phyloP scores from a whole-genome alignment of 2,329 filamentous ascomycete species.

The Xylariaceae sp. region DNA sequence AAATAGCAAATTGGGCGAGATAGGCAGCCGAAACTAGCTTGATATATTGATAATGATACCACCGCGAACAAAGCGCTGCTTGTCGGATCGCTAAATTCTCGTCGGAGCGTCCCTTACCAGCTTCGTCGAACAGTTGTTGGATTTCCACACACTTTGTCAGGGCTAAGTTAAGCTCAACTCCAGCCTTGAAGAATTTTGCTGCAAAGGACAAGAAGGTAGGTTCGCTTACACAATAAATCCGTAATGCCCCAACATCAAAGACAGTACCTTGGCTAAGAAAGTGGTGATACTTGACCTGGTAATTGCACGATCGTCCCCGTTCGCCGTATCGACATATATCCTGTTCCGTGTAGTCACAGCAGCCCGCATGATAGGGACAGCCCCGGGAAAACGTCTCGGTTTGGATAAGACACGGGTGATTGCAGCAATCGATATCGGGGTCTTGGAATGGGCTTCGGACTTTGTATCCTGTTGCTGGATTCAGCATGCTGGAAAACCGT shows the following conservation, averaged over 20 bases:
- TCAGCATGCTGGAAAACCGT: slow-evolving; percentile 25
- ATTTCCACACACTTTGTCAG: not conserved
- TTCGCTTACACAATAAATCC: too few relatives aligned
- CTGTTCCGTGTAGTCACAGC: slow-evolving; percentile 23
- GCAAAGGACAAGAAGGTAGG: slow-evolving; percentile 3
- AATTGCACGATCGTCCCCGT: too few relatives aligned
- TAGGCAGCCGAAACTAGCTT: not conserved
- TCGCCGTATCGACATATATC: too few relatives aligned
- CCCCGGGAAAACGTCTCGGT: not conserved
- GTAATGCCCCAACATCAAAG: too few relatives aligned
- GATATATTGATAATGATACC: not conserved
- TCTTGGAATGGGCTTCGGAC: slow-evolving; percentile 32
- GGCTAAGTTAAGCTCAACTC: slow-evolving; percentile 24
- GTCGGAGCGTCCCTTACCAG: not conserved
- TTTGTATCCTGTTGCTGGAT: slow-evolving; percentile 28
- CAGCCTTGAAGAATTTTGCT: slow-evolving; percentile 25
- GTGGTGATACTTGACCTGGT: slow-evolving; percentile 29
- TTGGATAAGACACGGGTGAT: not conserved
- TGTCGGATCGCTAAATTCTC: not conserved
- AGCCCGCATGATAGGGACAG: slow-evolving; percentile 28
- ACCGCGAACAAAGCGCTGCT: not conserved
- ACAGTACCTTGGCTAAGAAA: slow-evolving; percentile 14
- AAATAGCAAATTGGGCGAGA: slow-evolving; percentile 24
- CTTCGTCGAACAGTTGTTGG: not conserved
- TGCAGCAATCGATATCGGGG: not conserved